Evolutionary conservation across 345 rosid species (phyloP).

Genomic region (Acer yangbiense): DNA sequence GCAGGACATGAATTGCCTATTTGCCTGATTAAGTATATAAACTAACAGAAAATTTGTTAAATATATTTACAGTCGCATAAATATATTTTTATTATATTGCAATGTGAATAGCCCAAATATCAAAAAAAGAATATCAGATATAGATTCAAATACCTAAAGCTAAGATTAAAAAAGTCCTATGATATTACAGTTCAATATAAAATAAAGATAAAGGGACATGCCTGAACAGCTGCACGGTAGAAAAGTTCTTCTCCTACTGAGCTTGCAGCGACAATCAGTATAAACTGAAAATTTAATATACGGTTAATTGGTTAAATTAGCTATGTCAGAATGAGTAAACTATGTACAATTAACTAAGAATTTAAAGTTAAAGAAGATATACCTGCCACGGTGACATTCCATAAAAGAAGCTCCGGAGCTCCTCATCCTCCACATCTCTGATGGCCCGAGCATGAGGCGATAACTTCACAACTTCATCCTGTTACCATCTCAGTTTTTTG

Average conservation of each 20-base stretch:
- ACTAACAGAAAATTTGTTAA: not conserved
- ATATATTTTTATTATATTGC: not conserved
- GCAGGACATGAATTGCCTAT: not conserved
- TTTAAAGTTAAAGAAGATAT: not conserved
- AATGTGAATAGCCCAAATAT: not conserved
- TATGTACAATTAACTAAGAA: not conserved
- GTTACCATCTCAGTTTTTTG: slow-evolving; percentile 20
- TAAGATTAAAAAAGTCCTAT: not conserved
- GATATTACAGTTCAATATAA: not conserved
- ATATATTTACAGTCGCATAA: not conserved
- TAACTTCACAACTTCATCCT: slow-evolving; percentile 97
- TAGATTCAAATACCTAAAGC: not conserved
- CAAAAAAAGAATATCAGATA: not conserved
- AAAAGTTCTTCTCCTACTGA: slow-evolving; percentile 99
- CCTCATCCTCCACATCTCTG: slow-evolving; percentile 98
- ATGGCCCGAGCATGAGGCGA: slow-evolving; percentile 98
- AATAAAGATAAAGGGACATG: not conserved
- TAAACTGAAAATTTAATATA: slow-evolving; percentile 51
- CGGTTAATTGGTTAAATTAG: slow-evolving; percentile 2
- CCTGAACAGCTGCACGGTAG: slow-evolving; percentile 98
- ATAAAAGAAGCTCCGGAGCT: slow-evolving; percentile 89
- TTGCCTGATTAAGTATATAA: not conserved
- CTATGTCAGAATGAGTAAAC: not conserved
- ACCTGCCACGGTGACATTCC: slow-evolving; percentile 99
- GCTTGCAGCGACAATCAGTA: slow-evolving; percentile 83